Conservation (phyloP, 257 asterid genomes). For the Penstemon barbatus region DNA sequence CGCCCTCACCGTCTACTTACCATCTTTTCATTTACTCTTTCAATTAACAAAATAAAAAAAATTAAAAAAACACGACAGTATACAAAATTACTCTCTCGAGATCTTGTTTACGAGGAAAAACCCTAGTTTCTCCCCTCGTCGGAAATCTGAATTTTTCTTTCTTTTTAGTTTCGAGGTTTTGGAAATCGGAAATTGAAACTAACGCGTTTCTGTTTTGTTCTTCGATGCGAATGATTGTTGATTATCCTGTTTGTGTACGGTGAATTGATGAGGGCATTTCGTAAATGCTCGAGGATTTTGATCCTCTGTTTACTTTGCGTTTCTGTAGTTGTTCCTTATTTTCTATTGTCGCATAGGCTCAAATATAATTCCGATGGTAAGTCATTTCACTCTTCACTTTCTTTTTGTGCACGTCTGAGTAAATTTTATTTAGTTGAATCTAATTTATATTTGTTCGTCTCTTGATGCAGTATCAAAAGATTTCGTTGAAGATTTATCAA, state of each 20-base stretch:
- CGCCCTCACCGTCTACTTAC: slow-evolving; percentile 43
- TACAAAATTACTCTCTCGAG: slow-evolving; percentile 31
- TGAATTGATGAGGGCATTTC: slow-evolving; percentile 65
- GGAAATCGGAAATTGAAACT: slow-evolving; percentile 12
- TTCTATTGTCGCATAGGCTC: slow-evolving; percentile 63
- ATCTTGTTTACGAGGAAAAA: slow-evolving; percentile 33
- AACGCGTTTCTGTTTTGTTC: not conserved
- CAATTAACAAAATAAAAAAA: slow-evolving; percentile 4
- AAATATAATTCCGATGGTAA: slow-evolving; percentile 61
- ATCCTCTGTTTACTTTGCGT: slow-evolving; percentile 81
- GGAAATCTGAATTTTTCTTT: slow-evolving; percentile 11
- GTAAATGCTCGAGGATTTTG: slow-evolving; percentile 72
- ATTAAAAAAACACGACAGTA: slow-evolving; percentile 19
- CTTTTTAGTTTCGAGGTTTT: slow-evolving; percentile 27
- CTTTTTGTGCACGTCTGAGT: slow-evolving; percentile 2
- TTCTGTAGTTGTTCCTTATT: slow-evolving; percentile 61
- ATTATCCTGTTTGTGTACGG: slow-evolving; percentile 24
- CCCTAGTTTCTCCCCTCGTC: slow-evolving; percentile 38
- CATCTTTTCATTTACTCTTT: not conserved
- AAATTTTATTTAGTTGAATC: slow-evolving; percentile 2
- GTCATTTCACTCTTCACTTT: not conserved
- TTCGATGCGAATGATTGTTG: slow-evolving; percentile 41
- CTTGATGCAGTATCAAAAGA: slow-evolving; percentile 54
- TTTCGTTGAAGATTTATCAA: slow-evolving; percentile 72
- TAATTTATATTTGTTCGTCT: slow-evolving; percentile 12